phyloP scores from a whole-genome alignment of 495 filamentous ascomycete species.

The Glutinoglossum americanum region DNA sequence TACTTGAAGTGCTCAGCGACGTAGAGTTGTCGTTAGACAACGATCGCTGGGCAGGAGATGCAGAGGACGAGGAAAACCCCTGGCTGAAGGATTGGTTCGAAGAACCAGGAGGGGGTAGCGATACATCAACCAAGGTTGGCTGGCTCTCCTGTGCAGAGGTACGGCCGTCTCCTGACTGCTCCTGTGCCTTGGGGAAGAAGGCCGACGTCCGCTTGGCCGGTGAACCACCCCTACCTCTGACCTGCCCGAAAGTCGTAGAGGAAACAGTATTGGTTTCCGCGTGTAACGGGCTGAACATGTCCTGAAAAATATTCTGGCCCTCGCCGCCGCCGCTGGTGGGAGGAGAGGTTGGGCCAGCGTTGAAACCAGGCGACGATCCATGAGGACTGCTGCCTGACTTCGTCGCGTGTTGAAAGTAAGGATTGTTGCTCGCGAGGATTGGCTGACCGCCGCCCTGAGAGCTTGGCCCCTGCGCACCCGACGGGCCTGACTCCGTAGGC shows the following conservation, averaged over 20 bases:
- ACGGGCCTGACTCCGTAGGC: neutral
- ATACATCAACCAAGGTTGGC: constrained; percentile 1
- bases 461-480: neutral
- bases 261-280: neutral
- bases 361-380: neutral
- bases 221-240: neutral
- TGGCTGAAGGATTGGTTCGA: neutral
- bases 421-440: neutral
- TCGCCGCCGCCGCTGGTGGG: neutral
- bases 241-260: neutral
- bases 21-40: neutral
- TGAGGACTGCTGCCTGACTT: neutral
- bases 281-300: neutral
- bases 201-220: neutral
- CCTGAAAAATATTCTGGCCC: neutral
- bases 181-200: neutral
- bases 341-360: neutral
- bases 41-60: neutral
- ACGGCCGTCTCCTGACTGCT: neutral
- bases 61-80: neutral
- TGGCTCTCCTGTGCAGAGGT: neutral
- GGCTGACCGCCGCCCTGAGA: neutral
- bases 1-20: neutral
- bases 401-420: neutral
- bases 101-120: neutral